Base-by-base conservation (phyloP, 2,329 filamentous ascomycete genomes). In the Colletotrichum eremochloae region DNA sequence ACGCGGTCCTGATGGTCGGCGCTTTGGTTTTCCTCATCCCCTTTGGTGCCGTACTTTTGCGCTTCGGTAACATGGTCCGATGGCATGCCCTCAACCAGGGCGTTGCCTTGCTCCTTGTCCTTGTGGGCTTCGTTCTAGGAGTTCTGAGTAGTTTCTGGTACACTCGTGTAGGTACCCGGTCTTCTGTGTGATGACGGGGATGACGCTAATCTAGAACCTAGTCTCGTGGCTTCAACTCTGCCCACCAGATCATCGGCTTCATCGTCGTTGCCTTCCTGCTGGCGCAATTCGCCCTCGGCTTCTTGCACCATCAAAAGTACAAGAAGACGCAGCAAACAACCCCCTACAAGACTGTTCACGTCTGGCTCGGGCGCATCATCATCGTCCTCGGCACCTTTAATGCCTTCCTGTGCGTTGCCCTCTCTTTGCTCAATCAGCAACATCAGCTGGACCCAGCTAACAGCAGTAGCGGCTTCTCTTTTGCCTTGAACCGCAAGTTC, bases 171-270 rank as follows among this genome's bases (percentile, higher is more conserved):
- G 79, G 87, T 80, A 5, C 5, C 5, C 33, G 15, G 24, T 40
- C 5, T 12, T 33, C 15, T 31, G 38, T 7, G 15, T 38, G 4
- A 5, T 5, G 20, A 29, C 42, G 36, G 40, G 7, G 7, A 15
- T 46, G 31, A 57, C 40, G 36, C 60, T 61, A 29, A 65, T 57
- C 60, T 12, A 8, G 46, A 42, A 14, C 9, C 8, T 20, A 90
- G 86, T 88, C 88, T 24, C 87, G 85, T 62, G 80, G 81, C 12
- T 88, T 89, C 79, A 84, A 83, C 56, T 84, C 84, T 1, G 80
- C 84, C 11, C 90, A 92, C 76, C 89, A 91, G 76, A 82, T 91
- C 62, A 80, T 92, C 68, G 90, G 90, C 11, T 82, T 89, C 68
- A 77, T 91, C 20, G 80, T 90, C 50, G 81, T 89, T 57, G 79